phyloP scores from a whole-genome alignment of 2,329 filamentous ascomycete genomes.

The Rutstroemia sp. region DNA sequence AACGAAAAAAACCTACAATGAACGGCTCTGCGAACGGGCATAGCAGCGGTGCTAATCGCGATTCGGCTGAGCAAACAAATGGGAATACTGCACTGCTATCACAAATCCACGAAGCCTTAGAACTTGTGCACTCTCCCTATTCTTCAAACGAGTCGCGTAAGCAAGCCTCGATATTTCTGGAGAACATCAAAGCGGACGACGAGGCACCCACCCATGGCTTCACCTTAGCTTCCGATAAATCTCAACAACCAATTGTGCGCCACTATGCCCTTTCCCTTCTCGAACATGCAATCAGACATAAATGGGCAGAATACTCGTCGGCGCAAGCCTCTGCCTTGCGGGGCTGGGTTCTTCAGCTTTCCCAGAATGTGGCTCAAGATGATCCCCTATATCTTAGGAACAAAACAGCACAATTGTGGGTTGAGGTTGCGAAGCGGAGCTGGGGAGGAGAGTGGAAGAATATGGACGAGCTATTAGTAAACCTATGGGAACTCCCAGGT shows the following conservation, averaged over 20 bases:
- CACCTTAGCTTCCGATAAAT: conserved; percentile 66
- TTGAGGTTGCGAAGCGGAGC: conserved; percentile 84
- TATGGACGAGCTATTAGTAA: conserved; percentile 80
- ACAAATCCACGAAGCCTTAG: conserved; percentile 75
- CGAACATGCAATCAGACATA: conserved; percentile 82
- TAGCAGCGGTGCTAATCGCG: conserved; percentile 10
- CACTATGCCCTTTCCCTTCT: conserved; percentile 92
- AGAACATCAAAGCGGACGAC: conserved; percentile 70
- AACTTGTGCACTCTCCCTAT: conserved; percentile 76
- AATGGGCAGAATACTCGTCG: conserved; percentile 65
- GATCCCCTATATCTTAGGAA: conserved; percentile 83
- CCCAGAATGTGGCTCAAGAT: conserved; percentile 58
- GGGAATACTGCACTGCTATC: conserved; percentile 43
- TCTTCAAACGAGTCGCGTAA: conserved; percentile 76
- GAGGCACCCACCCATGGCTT: conserved; percentile 83
- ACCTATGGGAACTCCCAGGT: conserved; percentile 69
- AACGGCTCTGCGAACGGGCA: conserved; percentile 22
- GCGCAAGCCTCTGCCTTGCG: conserved; percentile 64
- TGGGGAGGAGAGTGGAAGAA: conserved; percentile 93
- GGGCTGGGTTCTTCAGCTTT: conserved; percentile 71
- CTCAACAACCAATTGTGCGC: conserved; percentile 73
- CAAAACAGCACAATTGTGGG: conserved; percentile 92
- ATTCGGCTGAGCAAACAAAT: conserved; percentile 27
- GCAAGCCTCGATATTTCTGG: conserved; percentile 79
- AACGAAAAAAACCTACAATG: conserved; percentile 16